Conservation (phyloP, 2,329 filamentous ascomycete genomes). For the Colletotrichum eleusines region DNA sequence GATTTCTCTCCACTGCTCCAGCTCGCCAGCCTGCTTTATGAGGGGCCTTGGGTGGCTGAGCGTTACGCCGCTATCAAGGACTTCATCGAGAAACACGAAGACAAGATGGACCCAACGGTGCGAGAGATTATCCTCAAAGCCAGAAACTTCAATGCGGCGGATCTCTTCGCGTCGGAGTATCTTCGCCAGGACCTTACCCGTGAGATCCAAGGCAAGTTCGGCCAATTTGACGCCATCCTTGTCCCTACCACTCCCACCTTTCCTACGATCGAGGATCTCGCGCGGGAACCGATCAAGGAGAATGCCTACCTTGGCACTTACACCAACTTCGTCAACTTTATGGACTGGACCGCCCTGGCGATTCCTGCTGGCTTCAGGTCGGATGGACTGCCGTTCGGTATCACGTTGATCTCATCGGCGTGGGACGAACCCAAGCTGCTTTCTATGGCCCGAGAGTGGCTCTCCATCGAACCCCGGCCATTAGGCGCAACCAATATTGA, state of each 20-base stretch:
- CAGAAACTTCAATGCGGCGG: constrained; percentile 56
- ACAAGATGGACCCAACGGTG: constrained; percentile 53
- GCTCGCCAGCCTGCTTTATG: constrained; percentile 66
- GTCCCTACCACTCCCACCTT: constrained; percentile 69
- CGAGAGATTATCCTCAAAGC: constrained; percentile 54
- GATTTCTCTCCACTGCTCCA: constrained; percentile 64
- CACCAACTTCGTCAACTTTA: constrained; percentile 71
- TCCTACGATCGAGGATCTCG: constrained; percentile 63
- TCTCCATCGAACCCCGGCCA: constrained; percentile 41
- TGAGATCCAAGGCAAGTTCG: constrained; percentile 55
- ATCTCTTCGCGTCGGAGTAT: constrained; percentile 59
- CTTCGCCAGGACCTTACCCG: constrained; percentile 54
- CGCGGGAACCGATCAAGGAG: constrained; percentile 62
- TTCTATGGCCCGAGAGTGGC: constrained; percentile 47
- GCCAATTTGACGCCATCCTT: constrained; percentile 61
- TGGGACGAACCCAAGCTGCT: constrained; percentile 53
- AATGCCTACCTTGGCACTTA: constrained; percentile 68
- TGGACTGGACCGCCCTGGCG: constrained; percentile 67
- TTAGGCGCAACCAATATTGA: constrained; percentile 48
- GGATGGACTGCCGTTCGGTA: constrained; percentile 53
- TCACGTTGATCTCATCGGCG: constrained; percentile 52
- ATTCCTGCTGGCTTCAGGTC: constrained; percentile 62
- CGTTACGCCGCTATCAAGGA: constrained; percentile 64
- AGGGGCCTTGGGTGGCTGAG: constrained; percentile 69
- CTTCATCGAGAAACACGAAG: constrained; percentile 54